Base-by-base conservation (phyloP, 441 rosid species). In the Eugenia klotzschiana region DNA sequence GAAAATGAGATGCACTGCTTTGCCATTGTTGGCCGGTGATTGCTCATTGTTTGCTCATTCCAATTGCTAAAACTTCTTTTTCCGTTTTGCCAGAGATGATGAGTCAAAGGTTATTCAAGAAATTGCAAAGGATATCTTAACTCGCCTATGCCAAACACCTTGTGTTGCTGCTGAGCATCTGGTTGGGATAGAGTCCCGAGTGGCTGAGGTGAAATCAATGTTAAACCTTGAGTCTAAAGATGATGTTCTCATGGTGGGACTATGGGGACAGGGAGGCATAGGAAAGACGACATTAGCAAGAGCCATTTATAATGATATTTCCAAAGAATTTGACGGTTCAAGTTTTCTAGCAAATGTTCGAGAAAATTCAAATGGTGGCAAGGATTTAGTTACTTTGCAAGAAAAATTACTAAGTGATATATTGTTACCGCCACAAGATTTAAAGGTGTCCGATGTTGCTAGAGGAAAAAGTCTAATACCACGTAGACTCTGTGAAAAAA, bases 381-480 rank as follows among this genome's bases (percentile, higher is more conserved):
- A 5, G 8, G 69, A 1, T 0, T 57, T 57, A 26, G 69, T 57
- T 57, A 57, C 33, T 13, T 57, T 57, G 69, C 69, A 57, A 57
- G 18, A 26, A 6, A 6, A 57, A 3, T 57, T 57, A 25, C 33
- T 57, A 2, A 0, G 0, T 0, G 69, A 57, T 27, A n/a, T 57
- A 57, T 57, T 57, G 26, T 13, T 13, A 26, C 1, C 18, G 18
- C 14, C 14, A 26, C 1, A 57, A 57, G 5, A 0, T 12, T 6
- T 14, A 57, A 16, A 2, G 27, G 69, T 57, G 37, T 13, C 20
- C 1, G 6, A 1, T 13, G 69, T 26, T 3, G 69, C 12, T 26
- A 1, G 0, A 0, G 69, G 69, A 3, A 56, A 1, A 12, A 56
- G 0, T 13, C 5, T 26, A 13, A 6, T 57, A 57, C 37, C 0